Percentiles rank a stretch among this genome's conserved stretches.
These are phyloP conservation scores for Tranzscheliella williamsii DNA, from an alignment of 1,284 basidiomycete species.

Conservation along the genomic window DNA sequence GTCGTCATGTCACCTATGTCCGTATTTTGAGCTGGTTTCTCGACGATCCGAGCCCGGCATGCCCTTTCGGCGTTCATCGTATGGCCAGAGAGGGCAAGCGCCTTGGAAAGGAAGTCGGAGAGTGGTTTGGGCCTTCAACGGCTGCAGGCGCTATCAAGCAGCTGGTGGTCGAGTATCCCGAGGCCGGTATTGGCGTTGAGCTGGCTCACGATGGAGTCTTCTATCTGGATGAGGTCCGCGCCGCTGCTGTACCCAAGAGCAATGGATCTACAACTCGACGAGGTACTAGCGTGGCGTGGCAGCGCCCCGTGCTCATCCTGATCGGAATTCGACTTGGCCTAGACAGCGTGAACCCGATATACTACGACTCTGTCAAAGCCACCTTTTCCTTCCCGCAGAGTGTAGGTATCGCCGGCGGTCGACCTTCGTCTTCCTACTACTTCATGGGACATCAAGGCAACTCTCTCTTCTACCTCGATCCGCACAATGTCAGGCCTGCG, in stretches of 20 bases:
- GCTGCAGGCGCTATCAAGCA: constrained; percentile 90
- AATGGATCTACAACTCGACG: not conserved
- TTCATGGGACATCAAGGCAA: constrained; percentile 86
- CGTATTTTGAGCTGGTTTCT: constrained; percentile 91
- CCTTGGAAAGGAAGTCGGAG: constrained; percentile 89
- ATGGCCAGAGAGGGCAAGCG: constrained; percentile 94
- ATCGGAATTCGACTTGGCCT: constrained; percentile 85
- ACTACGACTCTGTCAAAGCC: constrained; percentile 87
- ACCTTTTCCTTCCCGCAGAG: constrained; percentile 92
- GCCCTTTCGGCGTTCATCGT: constrained; percentile 92
- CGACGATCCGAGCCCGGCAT: constrained; percentile 82
- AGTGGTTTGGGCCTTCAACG: constrained; percentile 97
- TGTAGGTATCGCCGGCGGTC: constrained; percentile 91
- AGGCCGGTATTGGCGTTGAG: constrained; percentile 78
- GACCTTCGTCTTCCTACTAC: constrained; percentile 94
- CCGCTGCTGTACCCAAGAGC: constrained; percentile 68
- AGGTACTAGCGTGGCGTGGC: constrained; percentile 62
- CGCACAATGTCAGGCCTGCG: constrained; percentile 82
- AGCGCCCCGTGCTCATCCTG: constrained; percentile 81
- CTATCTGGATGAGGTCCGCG: constrained; percentile 82
- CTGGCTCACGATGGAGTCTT: constrained; percentile 78
- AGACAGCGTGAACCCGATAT: constrained; percentile 90
- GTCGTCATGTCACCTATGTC: constrained; percentile 69
- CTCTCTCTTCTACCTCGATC: constrained; percentile 83
- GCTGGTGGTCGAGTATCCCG: constrained; percentile 71